These are phyloP conservation scores for Pistacia atlantica DNA, from an alignment of 345 rosid species.

Conservation along the genomic window DNA sequence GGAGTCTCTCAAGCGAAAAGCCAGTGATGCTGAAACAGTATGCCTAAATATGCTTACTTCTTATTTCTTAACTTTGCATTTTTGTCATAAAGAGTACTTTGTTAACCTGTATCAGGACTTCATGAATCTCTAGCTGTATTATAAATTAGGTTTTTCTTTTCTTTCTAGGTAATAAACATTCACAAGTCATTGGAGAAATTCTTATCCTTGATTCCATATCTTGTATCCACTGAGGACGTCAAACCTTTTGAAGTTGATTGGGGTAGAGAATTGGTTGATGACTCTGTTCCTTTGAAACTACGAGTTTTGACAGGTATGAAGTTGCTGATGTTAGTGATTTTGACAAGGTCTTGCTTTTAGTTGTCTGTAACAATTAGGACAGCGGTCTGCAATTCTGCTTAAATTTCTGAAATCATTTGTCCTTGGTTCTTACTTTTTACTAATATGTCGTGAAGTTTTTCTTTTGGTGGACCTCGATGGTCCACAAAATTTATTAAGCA, in stretches of 20 bases:
- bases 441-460: neutral
- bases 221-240: slow-evolving; percentile 42
- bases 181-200: slow-evolving; percentile 60
- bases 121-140: neutral
- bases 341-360: neutral
- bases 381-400: neutral
- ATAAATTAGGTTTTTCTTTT: slow-evolving; percentile 14
- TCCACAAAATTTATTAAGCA: no score
- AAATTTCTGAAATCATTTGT: neutral
- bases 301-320: slow-evolving; percentile 67
- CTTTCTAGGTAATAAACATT: slow-evolving; percentile 64
- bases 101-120: slow-evolving; percentile 9
- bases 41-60: slow-evolving; percentile 27
- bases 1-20: slow-evolving; percentile 80
- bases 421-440: neutral
- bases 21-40: slow-evolving; percentile 77
- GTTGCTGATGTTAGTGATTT: slow-evolving; percentile 14
- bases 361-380: neutral
- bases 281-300: slow-evolving; percentile 50
- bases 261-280: slow-evolving; percentile 49
- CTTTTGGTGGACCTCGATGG: no score
- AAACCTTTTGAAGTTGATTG: slow-evolving; percentile 49
- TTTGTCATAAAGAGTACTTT: neutral
- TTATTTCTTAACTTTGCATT: slow-evolving; percentile 4
- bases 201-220: slow-evolving; percentile 57